Conservation (phyloP, 768 basidiomycete genomes). For the Tulasnella sp. region DNA sequence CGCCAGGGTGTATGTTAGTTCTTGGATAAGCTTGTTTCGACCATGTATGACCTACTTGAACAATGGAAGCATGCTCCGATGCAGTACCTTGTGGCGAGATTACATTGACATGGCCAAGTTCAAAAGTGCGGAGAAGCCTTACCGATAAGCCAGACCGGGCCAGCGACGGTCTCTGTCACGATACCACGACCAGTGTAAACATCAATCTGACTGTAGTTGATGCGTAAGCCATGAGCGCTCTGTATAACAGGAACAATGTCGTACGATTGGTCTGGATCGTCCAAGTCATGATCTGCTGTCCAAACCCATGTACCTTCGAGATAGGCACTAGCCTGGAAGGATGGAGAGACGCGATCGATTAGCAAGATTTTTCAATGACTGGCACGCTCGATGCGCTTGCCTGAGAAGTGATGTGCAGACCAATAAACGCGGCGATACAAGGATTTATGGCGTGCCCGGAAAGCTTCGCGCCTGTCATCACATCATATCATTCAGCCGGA, state of each 20-base stretch:
- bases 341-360: too few species aligned
- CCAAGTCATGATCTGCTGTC: too few species aligned
- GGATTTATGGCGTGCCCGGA: conserved; percentile 18
- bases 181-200: conserved; percentile 62
- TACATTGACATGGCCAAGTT: too few species aligned
- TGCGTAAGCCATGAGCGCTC: too few species aligned
- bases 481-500: too few species aligned
- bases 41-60: conserved; percentile 23
- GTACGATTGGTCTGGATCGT: too few species aligned
- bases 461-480: conserved; percentile 30
- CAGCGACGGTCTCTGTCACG: conserved; percentile 50
- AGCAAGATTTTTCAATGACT: too few species aligned
- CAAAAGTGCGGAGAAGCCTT: conserved; percentile 35
- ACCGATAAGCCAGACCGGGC: conserved; percentile 75
- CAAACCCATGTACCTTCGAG: too few species aligned
- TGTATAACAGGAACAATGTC: too few species aligned
- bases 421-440: conserved; percentile 59
- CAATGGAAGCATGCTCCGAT: conserved; percentile 33
- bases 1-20: conserved; percentile 29
- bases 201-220: conserved; percentile 32
- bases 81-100: too few species aligned
- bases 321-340: too few species aligned
- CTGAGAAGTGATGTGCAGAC: conserved; percentile 40
- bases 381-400: too few species aligned
- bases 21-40: conserved; percentile 11